Evolutionary conservation across 306 rosid species (phyloP).

Genomic region (Casuarina glauca): DNA sequence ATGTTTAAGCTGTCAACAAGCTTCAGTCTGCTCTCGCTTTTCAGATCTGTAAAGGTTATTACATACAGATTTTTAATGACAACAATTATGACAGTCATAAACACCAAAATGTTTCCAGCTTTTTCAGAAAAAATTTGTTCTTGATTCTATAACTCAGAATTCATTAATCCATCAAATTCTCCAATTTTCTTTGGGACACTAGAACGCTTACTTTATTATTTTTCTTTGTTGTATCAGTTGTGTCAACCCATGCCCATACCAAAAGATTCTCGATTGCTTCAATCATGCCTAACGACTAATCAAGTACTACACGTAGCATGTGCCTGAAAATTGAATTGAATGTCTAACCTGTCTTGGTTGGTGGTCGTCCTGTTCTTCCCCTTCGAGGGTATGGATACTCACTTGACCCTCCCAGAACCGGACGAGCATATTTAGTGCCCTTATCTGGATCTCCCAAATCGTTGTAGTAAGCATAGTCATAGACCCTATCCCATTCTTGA

Average conservation of each 20-base stretch:
- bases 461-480: constrained; percentile 76
- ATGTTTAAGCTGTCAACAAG: constrained; percentile 51
- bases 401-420: constrained; percentile 75
- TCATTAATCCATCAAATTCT: background rate
- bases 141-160: background rate
- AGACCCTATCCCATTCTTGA: constrained; percentile 74
- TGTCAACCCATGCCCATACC: too few species aligned
- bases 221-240: background rate
- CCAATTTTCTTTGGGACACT: background rate
- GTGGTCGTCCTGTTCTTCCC: constrained; percentile 73
- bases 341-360: constrained; percentile 48
- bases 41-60: constrained; percentile 47
- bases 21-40: constrained; percentile 53
- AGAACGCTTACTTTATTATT: background rate
- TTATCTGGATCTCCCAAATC: constrained; percentile 63
- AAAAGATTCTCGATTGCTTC: too few species aligned
- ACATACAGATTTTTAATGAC: background rate
- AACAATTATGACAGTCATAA: background rate
- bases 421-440: constrained; percentile 51
- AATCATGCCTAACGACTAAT: background rate
- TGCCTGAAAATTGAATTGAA: constrained; percentile 3
- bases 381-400: constrained; percentile 83
- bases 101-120: background rate
- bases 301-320: background rate
- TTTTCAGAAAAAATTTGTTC: background rate